A percentile compares a stretch with the other conserved stretches of the same genome.
Evolutionary conservation across 73 alveolate species (phyloP).

Genomic region (Durusdinium trenchii): DNA sequence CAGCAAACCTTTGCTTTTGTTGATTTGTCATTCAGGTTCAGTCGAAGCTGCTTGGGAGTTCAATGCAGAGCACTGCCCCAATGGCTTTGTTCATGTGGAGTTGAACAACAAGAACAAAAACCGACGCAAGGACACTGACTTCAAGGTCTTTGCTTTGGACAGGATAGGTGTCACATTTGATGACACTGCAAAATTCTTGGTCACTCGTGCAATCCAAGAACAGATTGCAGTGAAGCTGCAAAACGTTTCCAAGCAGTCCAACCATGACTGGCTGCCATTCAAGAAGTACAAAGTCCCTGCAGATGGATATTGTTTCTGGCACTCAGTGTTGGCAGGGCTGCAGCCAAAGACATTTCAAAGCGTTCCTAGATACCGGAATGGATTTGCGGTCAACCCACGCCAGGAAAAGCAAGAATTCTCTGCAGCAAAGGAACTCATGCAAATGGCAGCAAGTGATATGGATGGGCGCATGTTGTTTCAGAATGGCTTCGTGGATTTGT

Average conservation of each 20-base stretch:
- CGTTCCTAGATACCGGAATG: neutral
- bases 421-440: neutral
- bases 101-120: neutral
- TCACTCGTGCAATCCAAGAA: neutral
- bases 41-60: neutral
- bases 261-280: too few species aligned
- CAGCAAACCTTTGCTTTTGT: neutral
- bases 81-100: neutral
- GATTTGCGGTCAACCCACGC: neutral
- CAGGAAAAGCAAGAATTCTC: neutral
- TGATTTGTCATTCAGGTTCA: neutral
- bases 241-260: too few species aligned
- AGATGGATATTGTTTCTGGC: neutral
- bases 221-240: too few species aligned
- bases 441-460: neutral
- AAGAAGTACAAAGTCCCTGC: slow-evolving; percentile 11
- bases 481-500: neutral
- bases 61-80: neutral
- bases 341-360: neutral
- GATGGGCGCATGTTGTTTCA: neutral
- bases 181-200: neutral
- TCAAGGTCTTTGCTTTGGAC: neutral
- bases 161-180: slow-evolving; percentile 29
- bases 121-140: neutral
- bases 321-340: neutral